A percentile compares a stretch with the other conserved stretches of the same genome.
phyloP scores from a whole-genome alignment of 768 basidiomycete species.

The Mycena crocata region DNA sequence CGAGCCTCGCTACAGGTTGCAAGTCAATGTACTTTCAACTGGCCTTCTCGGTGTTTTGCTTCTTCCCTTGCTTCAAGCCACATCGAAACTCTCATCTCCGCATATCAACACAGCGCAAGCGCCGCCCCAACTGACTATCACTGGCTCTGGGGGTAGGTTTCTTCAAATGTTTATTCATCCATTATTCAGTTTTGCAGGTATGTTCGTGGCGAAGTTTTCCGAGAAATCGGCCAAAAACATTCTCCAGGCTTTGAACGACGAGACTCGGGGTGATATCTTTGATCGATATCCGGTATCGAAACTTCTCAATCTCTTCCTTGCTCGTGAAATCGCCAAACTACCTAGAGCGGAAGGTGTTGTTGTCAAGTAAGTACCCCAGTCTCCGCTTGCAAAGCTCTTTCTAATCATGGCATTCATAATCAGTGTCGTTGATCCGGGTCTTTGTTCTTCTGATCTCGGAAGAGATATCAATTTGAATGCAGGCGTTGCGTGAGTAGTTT shows the following conservation, averaged over 20 bases:
- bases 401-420: conserved; percentile 1
- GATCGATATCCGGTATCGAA: conserved; percentile 29
- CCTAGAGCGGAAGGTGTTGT: conserved; percentile 22
- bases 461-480: background rate
- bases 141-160: conserved; percentile 18
- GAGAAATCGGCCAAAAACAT: conserved; percentile 5
- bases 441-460: background rate
- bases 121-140: conserved; percentile 26
- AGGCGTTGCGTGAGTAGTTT: background rate
- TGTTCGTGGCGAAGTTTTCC: conserved; percentile 5
- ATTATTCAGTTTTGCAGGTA: background rate
- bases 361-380: conserved; percentile 18
- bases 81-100: conserved; percentile 14
- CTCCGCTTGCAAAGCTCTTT: too few relatives aligned
- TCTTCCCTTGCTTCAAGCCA: conserved; percentile 22
- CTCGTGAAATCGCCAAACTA: conserved; percentile 13
- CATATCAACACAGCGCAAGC: background rate
- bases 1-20: conserved; percentile 11
- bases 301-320: conserved; percentile 10
- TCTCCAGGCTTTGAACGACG: conserved; percentile 21
- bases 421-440: conserved; percentile 4
- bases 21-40: conserved; percentile 26
- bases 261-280: background rate
- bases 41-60: conserved; percentile 23
- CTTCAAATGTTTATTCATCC: background rate